Evolutionary conservation across 225 moss, liverwort and hornwort genomes (phyloP).

Genomic region (Marchantia polymorpha): DNA sequence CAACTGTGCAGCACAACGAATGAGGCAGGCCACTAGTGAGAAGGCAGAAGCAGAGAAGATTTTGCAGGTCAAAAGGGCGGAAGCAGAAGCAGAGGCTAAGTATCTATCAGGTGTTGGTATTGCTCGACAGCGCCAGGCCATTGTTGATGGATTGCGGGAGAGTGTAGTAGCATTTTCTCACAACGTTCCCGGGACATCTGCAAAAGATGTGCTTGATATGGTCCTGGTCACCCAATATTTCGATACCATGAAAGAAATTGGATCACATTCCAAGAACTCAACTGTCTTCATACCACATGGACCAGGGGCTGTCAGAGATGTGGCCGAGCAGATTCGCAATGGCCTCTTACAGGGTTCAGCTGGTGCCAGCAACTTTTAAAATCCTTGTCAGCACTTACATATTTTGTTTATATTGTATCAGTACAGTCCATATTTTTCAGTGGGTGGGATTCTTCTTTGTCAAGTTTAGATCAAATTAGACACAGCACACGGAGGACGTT

Average conservation of each 20-base stretch:
- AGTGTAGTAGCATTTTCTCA: slow-evolving; percentile 81
- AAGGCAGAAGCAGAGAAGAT: slow-evolving; percentile 86
- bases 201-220: slow-evolving; percentile 89
- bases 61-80: slow-evolving; percentile 79
- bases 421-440: no score
- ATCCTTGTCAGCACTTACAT: not conserved
- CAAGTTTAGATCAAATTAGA: no score
- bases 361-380: not conserved
- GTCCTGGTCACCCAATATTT: slow-evolving; percentile 85
- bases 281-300: slow-evolving; percentile 89
- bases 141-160: slow-evolving; percentile 82
- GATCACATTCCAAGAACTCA: slow-evolving; percentile 75
- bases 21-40: slow-evolving; percentile 74
- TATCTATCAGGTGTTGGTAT: slow-evolving; percentile 80
- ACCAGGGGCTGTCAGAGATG: slow-evolving; percentile 71
- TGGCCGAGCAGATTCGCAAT: slow-evolving; percentile 83
- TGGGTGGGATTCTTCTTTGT: no score
- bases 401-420: not conserved
- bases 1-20: slow-evolving; percentile 55
- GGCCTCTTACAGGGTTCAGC: slow-evolving; percentile 72
- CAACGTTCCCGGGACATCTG: slow-evolving; percentile 78
- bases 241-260: slow-evolving; percentile 87
- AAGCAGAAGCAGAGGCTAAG: slow-evolving; percentile 83
- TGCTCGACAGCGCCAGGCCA: slow-evolving; percentile 81
- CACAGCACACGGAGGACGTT: no score